Evolutionary conservation across 75 land plant genomes (phyloP).

Genomic region (Sequoia sempervirens): DNA sequence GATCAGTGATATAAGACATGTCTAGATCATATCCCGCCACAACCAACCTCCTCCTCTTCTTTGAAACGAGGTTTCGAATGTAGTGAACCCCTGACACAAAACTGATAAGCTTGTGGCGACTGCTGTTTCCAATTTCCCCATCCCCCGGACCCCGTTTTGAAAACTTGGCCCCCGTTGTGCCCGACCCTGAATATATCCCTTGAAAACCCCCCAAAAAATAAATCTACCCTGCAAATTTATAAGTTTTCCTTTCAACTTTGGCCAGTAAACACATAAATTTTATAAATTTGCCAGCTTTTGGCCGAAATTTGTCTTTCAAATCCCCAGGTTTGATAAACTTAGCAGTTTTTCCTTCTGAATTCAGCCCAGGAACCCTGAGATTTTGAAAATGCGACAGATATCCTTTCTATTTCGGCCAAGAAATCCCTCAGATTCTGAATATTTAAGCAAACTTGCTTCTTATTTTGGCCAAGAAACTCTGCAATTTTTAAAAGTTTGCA

Average conservation of each 20-base stretch:
- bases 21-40: constrained; percentile 63
- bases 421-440: background rate
- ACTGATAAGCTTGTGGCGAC: constrained; percentile 19
- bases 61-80: constrained; percentile 62
- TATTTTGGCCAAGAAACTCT: background rate
- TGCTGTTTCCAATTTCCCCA: constrained; percentile 1
- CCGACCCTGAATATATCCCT: background rate
- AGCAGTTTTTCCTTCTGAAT: background rate
- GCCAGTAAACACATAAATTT: background rate
- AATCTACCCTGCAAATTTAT: background rate
- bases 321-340: background rate
- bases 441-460: background rate
- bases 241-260: background rate
- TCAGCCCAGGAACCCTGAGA: background rate
- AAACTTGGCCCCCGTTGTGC: constrained; percentile 31
- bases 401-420: too few species aligned
- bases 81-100: constrained; percentile 23
- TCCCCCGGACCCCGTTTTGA: constrained; percentile 25
- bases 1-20: constrained; percentile 69
- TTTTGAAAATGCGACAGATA: too few species aligned
- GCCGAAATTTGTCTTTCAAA: background rate
- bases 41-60: constrained; percentile 54
- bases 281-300: background rate
- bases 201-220: background rate
- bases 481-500: background rate